Evolutionary conservation across 352 stramenopile species (phyloP).

Genomic region (Pythium rhizo-oryzae): DNA sequence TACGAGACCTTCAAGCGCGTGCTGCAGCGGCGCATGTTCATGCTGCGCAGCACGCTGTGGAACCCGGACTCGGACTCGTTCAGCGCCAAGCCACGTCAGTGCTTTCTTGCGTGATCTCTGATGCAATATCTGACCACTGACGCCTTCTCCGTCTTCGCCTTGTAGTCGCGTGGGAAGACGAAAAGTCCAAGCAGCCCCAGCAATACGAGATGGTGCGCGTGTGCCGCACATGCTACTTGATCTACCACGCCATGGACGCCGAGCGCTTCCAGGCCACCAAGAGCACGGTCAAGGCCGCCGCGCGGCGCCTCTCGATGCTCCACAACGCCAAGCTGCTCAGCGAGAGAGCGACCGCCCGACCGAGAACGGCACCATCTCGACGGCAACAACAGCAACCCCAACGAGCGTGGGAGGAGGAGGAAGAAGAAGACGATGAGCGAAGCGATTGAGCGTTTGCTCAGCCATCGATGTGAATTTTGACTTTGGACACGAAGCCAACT

Average conservation of each 20-base stretch:
- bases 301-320: constrained; percentile 23
- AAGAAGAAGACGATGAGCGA: neutral
- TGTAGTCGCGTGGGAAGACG: constrained; percentile 53
- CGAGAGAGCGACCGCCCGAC: neutral
- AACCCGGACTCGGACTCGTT: constrained; percentile 68
- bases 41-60: constrained; percentile 72
- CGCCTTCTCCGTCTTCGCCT: neutral
- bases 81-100: constrained; percentile 49
- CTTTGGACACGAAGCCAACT: constrained; percentile 53
- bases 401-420: constrained; percentile 3
- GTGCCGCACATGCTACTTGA: constrained; percentile 31
- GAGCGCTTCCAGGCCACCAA: constrained; percentile 33
- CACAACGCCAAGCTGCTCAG: constrained; percentile 29
- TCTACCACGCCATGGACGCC: constrained; percentile 33
- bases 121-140: neutral
- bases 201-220: constrained; percentile 36
- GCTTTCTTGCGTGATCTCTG: too few relatives aligned
- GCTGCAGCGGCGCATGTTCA: constrained; percentile 66
- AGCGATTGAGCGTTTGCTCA: constrained; percentile 4
- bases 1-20: constrained; percentile 44
- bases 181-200: constrained; percentile 34
- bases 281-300: constrained; percentile 30
- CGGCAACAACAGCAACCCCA: neutral
- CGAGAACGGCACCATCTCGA: neutral
- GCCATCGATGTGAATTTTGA: constrained; percentile 27